Percentiles rank a stretch among this genome's conserved stretches.
These are phyloP conservation scores for Talaromyces amestolkiae DNA, from an alignment of 2,329 filamentous ascomycete species.

Conservation along the genomic window DNA sequence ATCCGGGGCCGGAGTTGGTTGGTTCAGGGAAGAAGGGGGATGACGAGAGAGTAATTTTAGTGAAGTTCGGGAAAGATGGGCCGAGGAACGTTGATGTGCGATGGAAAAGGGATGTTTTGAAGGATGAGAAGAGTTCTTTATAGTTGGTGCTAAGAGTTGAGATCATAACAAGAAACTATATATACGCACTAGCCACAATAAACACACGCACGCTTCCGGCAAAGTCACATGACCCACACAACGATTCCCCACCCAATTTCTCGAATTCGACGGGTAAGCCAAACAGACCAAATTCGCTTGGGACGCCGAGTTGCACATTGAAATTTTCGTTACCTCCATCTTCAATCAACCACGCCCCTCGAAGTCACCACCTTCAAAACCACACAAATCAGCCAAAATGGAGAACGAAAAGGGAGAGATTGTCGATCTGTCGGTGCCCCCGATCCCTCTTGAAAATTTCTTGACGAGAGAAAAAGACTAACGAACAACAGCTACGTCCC, in stretches of 20 bases:
- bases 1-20: constrained; percentile 56
- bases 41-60: constrained; percentile 55
- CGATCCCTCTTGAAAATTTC: not conserved
- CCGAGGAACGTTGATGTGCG: constrained; percentile 56
- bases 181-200: not conserved
- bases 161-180: not conserved
- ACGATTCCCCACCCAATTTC: constrained; percentile 1
- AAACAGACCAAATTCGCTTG: not conserved
- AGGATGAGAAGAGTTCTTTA: constrained; percentile 30
- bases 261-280: not conserved
- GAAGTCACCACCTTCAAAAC: not conserved
- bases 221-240: constrained; percentile 36
- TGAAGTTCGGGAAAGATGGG: constrained; percentile 57
- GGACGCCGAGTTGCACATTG: not conserved
- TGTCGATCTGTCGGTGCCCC: constrained; percentile 85
- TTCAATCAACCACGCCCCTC: not conserved
- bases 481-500: constrained; percentile 74
- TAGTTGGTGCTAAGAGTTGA: constrained; percentile 21
- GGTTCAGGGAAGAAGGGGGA: constrained; percentile 50
- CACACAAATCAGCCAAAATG: constrained; percentile 65
- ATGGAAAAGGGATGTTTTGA: constrained; percentile 46
- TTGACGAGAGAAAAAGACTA: not conserved
- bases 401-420: constrained; percentile 99
- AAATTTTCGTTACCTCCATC: constrained; percentile 1
- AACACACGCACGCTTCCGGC: constrained; percentile 1